Evolutionary conservation across 106 monocot genomes (phyloP).

Genomic region (Narthecium ossifragum): DNA sequence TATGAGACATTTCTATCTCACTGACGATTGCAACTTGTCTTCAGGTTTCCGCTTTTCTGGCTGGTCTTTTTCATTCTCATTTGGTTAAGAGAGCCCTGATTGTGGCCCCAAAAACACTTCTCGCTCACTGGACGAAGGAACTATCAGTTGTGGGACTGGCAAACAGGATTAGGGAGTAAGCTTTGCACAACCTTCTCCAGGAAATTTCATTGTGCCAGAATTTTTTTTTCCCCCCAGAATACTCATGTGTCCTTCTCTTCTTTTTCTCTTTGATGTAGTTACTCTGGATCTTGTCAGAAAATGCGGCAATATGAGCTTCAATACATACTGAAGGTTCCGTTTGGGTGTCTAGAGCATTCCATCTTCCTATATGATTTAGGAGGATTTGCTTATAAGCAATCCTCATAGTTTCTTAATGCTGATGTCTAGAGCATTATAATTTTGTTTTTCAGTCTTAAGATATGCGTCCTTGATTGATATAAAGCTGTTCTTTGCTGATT

Average conservation of each 20-base stretch:
- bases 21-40: slow-evolving; percentile 5
- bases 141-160: slow-evolving; percentile 79
- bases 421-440: too few species aligned
- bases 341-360: too few species aligned
- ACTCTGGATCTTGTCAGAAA: slow-evolving; percentile 68
- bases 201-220: too few species aligned
- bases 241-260: background rate
- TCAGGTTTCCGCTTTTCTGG: slow-evolving; percentile 85
- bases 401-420: too few species aligned
- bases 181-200: background rate
- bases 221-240: background rate
- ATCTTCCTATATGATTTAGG: too few species aligned
- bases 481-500: too few species aligned
- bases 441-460: too few species aligned
- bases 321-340: slow-evolving; percentile 67
- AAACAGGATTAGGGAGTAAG: slow-evolving; percentile 71
- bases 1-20: background rate
- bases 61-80: slow-evolving; percentile 76
- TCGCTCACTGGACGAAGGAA: slow-evolving; percentile 89
- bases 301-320: slow-evolving; percentile 68
- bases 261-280: slow-evolving; percentile 35
- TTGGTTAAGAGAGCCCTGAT: slow-evolving; percentile 78
- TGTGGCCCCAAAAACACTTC: slow-evolving; percentile 94
- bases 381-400: too few species aligned
- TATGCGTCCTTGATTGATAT: too few species aligned